Evolutionary conservation across 176 grass and related monocot species (phyloP).

Genomic region (Rhipidocladum racemiflorum): DNA sequence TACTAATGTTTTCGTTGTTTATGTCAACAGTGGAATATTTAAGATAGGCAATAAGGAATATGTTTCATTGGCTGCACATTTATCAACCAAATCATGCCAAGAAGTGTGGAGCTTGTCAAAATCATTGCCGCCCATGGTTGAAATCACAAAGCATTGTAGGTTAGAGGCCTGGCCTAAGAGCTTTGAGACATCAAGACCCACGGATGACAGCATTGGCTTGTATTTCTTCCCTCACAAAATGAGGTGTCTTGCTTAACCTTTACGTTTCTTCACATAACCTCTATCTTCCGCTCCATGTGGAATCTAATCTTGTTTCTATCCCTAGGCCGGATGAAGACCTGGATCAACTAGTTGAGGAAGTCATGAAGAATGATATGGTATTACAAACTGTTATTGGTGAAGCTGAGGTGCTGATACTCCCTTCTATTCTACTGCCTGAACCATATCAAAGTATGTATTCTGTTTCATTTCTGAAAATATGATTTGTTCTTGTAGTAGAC

Average conservation of each 20-base stretch:
- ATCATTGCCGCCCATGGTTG: conserved; percentile 32
- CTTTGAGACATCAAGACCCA: conserved; percentile 42
- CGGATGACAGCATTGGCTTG: conserved; percentile 45
- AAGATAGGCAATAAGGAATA: conserved; percentile 20
- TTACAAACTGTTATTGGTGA: conserved; percentile 23
- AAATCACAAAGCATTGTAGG: conserved; percentile 39
- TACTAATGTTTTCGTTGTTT: conserved; percentile 8
- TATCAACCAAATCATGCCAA: conserved; percentile 52
- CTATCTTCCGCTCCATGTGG: background rate
- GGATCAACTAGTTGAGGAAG: conserved; percentile 35
- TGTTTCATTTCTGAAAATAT: background rate
- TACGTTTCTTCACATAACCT: background rate
- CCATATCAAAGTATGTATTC: conserved; percentile 39
- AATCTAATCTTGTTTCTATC: background rate
- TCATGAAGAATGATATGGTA: conserved; percentile 38
- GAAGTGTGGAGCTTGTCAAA: conserved; percentile 42
- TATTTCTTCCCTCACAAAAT: conserved; percentile 61
- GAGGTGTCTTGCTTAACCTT: conserved; percentile 20
- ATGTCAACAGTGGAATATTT: conserved; percentile 54
- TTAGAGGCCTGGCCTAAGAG: conserved; percentile 52
- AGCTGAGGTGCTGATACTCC: conserved; percentile 50
- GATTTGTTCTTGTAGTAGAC: background rate
- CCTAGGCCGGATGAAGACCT: conserved; percentile 31
- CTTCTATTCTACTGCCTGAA: conserved; percentile 48
- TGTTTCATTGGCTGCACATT: conserved; percentile 46